Evolutionary conservation across 192 early-diverging fungal species (phyloP), one percentile per base, ranked within the genome.

Genomic region (Backusella psychrophila): DNA sequence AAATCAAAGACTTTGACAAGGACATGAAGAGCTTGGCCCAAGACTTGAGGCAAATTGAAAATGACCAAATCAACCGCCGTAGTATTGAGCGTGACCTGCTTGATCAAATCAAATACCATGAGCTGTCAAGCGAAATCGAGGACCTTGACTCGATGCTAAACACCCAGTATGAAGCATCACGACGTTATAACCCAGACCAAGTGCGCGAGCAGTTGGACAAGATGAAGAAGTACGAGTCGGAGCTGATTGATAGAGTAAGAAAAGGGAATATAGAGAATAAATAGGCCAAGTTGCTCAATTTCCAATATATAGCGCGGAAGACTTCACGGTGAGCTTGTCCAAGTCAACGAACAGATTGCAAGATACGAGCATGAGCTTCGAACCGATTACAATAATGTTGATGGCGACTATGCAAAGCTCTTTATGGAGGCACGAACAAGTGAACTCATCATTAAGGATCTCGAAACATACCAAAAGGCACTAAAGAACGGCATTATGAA

Each of bases 401-500:
- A 95, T 21, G 75, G 85, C 63, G 82, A 90, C 11, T 95, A 94
- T 76, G 86, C 84, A 8, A 78, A 86, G 23, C 87, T 93, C 74
- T 84, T 93, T 44, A 89, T 95, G 52, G 80, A 90, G 31, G 87
- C 92, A 70, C 92, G 92, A 83, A 88, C 93, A 42, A 68, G 11
- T 38, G 91, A 96, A 80, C 77, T 97, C 81, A 96, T 93, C 7
- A 75, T 90, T 46, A 77, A 80, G 4, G 98, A 99, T 80, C 80
- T 98, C 38, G 93, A 96, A 35, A 93, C 89, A 42, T 98, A 97
- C 71, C 83, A 89, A 21, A 93, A 92, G 77, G 96, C 96, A 5
- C 83, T 99, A 8, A 93, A 96, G 69, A 82, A 83, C 23, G 93
- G 93, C 2, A 96, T 99, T 77, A 94, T 96, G 89, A 88, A 88